These are phyloP conservation scores for Basipetospora sp. DNA, from an alignment of 2,329 filamentous ascomycete genomes.

Conservation along the genomic window DNA sequence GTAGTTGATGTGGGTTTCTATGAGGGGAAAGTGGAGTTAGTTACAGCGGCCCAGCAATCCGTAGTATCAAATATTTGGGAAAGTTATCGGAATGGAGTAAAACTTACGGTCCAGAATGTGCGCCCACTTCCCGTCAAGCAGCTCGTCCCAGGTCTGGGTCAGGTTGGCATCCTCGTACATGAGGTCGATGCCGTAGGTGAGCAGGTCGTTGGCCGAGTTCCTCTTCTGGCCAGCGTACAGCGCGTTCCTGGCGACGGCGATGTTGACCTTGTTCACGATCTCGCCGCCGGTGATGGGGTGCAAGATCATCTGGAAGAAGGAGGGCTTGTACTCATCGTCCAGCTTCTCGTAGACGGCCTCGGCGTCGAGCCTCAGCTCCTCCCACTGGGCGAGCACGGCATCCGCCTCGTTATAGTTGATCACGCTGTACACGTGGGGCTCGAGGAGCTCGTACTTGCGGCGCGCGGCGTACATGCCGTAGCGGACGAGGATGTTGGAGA, in stretches of 20 bases:
- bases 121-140: conserved; percentile 48
- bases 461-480: conserved; percentile 22
- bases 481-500: conserved; percentile 39
- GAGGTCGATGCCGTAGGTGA: conserved; percentile 33
- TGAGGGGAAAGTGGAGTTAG: background rate
- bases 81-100: background rate
- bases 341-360: conserved; percentile 30
- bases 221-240: conserved; percentile 39
- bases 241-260: conserved; percentile 34
- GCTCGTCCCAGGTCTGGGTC: conserved; percentile 39
- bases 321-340: conserved; percentile 22
- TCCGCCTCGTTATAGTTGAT: conserved; percentile 48
- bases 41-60: background rate
- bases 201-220: conserved; percentile 39
- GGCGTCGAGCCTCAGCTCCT: conserved; percentile 26
- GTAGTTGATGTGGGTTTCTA: conserved; percentile 39
- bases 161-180: conserved; percentile 44
- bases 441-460: conserved; percentile 37
- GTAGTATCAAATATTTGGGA: background rate
- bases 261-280: conserved; percentile 39
- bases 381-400: conserved; percentile 35
- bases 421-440: conserved; percentile 42
- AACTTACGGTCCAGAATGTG: conserved; percentile 41
- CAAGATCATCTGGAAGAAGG: conserved; percentile 43
- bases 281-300: conserved; percentile 43